Evolutionary conservation across 371 early-diverging fungal species (phyloP).

Genomic region (Lichtheimia ornata): DNA sequence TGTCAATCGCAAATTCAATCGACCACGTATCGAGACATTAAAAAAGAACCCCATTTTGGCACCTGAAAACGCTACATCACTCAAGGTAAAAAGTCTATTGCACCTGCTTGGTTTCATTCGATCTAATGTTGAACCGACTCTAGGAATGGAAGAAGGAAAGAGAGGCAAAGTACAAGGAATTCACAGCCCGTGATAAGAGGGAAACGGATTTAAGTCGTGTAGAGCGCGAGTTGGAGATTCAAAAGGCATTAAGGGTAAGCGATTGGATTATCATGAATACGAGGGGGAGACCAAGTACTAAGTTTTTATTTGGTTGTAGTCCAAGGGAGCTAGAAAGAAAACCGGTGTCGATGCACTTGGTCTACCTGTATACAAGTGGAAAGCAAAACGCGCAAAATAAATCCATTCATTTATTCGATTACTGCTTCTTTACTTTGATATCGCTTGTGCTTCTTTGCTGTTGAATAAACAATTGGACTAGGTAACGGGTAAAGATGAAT

Average conservation of each 20-base stretch:
- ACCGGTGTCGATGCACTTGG: conserved; percentile 84
- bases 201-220: conserved; percentile 74
- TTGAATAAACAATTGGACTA: too few species aligned
- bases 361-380: conserved; percentile 90
- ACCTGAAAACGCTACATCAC: conserved; percentile 22
- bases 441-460: too few species aligned
- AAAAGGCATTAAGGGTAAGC: conserved; percentile 74
- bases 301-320: conserved; percentile 17
- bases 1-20: conserved; percentile 78
- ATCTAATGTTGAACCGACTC: not conserved
- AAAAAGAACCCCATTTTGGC: conserved; percentile 45
- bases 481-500: too few species aligned
- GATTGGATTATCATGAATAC: not conserved
- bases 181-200: conserved; percentile 75
- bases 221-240: conserved; percentile 78
- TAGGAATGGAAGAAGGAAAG: conserved; percentile 27
- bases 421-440: too few species aligned
- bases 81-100: conserved; percentile 17
- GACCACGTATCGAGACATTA: conserved; percentile 65
- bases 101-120: not conserved
- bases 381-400: conserved; percentile 81
- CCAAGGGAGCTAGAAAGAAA: conserved; percentile 80
- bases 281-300: not conserved
- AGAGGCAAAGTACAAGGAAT: conserved; percentile 65
- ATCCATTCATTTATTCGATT: not conserved